Conservation (phyloP, 2,329 filamentous ascomycete species). For the Knufia petricola region DNA sequence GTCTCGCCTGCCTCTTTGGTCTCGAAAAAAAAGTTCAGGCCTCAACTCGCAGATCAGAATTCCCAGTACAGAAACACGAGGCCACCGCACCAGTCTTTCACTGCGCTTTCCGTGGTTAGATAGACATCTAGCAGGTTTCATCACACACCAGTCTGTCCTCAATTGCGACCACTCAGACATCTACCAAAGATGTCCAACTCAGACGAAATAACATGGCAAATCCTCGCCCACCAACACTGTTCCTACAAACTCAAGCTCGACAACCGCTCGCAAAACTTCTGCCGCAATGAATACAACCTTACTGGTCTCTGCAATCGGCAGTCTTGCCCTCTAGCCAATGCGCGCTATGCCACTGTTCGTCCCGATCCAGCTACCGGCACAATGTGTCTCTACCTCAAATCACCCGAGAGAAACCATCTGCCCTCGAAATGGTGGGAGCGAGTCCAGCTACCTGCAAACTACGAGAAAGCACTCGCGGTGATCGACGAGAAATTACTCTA, state of each 20-base stretch:
- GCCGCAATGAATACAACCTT: slow-evolving; percentile 88
- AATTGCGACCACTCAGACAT: too few species aligned
- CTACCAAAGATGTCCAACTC: slow-evolving; percentile 56
- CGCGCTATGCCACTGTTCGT: slow-evolving; percentile 83
- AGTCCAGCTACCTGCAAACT: slow-evolving; percentile 82
- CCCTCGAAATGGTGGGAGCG: slow-evolving; percentile 91
- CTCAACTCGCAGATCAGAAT: neutral
- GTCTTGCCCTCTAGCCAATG: slow-evolving; percentile 84
- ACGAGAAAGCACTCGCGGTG: slow-evolving; percentile 76
- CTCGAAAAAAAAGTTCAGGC: slow-evolving; percentile 6
- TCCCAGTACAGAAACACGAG: too few species aligned
- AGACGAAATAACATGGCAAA: slow-evolving; percentile 95
- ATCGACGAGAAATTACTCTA: slow-evolving; percentile 80
- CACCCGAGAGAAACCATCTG: slow-evolving; percentile 76
- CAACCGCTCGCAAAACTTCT: slow-evolving; percentile 83
- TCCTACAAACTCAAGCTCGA: slow-evolving; percentile 88
- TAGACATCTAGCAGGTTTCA: too few species aligned
- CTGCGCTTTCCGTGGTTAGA: too few species aligned
- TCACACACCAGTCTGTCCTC: too few species aligned
- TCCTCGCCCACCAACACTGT: slow-evolving; percentile 93
- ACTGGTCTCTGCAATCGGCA: slow-evolving; percentile 76
- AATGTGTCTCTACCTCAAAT: slow-evolving; percentile 96
- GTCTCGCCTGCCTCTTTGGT: neutral
- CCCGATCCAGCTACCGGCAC: slow-evolving; percentile 68
- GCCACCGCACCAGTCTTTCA: too few species aligned